These are phyloP conservation scores for Scheffersomyces cryptocercus DNA, from an alignment of 1,139 yeast genomes.

Conservation along the genomic window DNA sequence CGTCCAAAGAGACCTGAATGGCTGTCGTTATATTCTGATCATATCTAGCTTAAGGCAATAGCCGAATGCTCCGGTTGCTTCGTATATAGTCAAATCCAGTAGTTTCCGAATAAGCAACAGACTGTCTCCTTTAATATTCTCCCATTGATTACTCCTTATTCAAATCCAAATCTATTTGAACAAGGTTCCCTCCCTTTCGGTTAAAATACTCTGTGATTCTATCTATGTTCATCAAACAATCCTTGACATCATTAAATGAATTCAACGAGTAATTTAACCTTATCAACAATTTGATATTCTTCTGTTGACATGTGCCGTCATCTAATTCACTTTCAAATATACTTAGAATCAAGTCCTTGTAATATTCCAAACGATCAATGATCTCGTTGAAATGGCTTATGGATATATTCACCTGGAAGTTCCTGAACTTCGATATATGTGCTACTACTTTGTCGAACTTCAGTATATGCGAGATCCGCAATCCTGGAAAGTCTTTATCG, in stretches of 20 bases:
- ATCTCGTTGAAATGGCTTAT: not conserved
- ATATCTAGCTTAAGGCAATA: too few relatives aligned
- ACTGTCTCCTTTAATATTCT: too few relatives aligned
- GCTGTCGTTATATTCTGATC: too few relatives aligned
- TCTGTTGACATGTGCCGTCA: not conserved
- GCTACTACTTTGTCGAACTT: not conserved
- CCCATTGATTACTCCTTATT: not conserved
- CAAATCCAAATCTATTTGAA: conserved; percentile 5
- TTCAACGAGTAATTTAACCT: conserved; percentile 5
- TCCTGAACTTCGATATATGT: not conserved
- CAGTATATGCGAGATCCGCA: not conserved
- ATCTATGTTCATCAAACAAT: conserved; percentile 8
- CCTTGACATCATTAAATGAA: conserved; percentile 7
- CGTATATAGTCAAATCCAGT: too few relatives aligned
- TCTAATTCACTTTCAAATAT: not conserved
- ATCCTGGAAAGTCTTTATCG: not conserved
- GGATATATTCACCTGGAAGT: conserved; percentile 1
- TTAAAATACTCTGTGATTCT: conserved; percentile 4
- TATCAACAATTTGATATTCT: conserved; percentile 4
- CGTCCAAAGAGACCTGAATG: too few relatives aligned
- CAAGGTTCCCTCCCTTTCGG: conserved; percentile 1
- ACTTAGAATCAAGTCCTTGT: not conserved
- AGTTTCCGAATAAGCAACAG: too few relatives aligned
- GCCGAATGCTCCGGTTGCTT: too few relatives aligned
- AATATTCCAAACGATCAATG: not conserved